phyloP scores from a whole-genome alignment of 2,329 filamentous ascomycete species.

The Neofusicoccum laricinum region DNA sequence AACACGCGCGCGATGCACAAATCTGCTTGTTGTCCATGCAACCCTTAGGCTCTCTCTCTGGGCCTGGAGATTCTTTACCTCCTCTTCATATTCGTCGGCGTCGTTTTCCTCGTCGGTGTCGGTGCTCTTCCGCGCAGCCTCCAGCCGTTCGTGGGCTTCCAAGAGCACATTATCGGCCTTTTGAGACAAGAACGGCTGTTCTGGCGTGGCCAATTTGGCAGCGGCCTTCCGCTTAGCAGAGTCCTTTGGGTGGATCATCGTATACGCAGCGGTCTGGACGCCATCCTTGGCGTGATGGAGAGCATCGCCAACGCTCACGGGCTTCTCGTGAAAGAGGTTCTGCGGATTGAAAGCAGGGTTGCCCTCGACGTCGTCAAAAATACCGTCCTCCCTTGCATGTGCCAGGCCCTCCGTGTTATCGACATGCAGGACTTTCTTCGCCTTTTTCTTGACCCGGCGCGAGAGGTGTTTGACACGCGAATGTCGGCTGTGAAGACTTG shows the following conservation, averaged over 20 bases:
- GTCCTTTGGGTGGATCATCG: slow-evolving; percentile 31
- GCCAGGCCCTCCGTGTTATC: slow-evolving; percentile 10
- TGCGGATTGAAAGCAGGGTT: slow-evolving; percentile 36
- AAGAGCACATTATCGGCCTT: slow-evolving; percentile 33
- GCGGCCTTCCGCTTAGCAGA: slow-evolving; percentile 31
- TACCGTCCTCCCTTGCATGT: background rate
- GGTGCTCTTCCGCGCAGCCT: background rate
- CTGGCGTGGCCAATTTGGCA: slow-evolving; percentile 31
- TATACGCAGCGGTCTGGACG: slow-evolving; percentile 22
- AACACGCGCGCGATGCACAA: slow-evolving; percentile 37
- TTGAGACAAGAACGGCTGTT: slow-evolving; percentile 33
- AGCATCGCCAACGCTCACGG: slow-evolving; percentile 19
- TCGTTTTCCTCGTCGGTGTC: slow-evolving; percentile 10
- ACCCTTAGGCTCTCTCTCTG: slow-evolving; percentile 35
- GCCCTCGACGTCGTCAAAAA: slow-evolving; percentile 16
- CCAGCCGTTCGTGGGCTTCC: slow-evolving; percentile 30
- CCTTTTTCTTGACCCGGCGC: slow-evolving; percentile 4
- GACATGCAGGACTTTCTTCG: slow-evolving; percentile 7
- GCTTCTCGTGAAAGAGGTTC: slow-evolving; percentile 22
- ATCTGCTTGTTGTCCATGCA: slow-evolving; percentile 38
- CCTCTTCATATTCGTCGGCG: slow-evolving; percentile 14
- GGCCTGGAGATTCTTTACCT: slow-evolving; percentile 30
- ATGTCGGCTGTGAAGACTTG: background rate
- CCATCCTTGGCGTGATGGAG: slow-evolving; percentile 20
- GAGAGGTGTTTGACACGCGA: background rate